Conservation (phyloP, 2,329 filamentous ascomycete genomes). For the Fusarium equiseti region DNA sequence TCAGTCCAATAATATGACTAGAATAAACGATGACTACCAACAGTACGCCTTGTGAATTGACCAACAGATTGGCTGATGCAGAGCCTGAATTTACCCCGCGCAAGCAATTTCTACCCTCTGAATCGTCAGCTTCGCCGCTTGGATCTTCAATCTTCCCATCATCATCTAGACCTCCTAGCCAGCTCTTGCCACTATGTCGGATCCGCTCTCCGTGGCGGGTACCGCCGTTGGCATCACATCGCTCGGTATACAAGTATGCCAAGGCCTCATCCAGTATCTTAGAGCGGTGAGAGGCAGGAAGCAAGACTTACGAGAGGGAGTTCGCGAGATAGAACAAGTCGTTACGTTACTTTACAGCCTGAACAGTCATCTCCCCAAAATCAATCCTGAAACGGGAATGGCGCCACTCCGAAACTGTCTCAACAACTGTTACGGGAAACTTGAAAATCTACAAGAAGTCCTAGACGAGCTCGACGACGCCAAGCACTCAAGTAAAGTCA, state of each 20-base stretch:
- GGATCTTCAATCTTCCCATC: rapidly evolving
- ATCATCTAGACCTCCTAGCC: neutral
- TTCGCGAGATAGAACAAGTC: neutral
- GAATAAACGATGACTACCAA: neutral
- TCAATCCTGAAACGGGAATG: rapidly evolving
- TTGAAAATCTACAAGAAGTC: neutral
- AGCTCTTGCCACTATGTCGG: neutral
- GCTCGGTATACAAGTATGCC: constrained; percentile 10
- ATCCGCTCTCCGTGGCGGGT: neutral
- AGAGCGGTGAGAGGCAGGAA: neutral
- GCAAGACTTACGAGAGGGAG: neutral
- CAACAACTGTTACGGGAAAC: neutral
- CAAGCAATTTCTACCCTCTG: rapidly evolving
- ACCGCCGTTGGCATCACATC: constrained; percentile 15
- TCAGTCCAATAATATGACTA: neutral
- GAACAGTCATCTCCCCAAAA: neutral
- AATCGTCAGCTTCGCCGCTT: neutral
- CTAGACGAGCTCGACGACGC: neutral
- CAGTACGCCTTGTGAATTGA: neutral
- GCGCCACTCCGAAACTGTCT: neutral
- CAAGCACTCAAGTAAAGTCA: neutral
- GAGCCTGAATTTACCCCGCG: neutral
- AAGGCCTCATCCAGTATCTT: neutral
- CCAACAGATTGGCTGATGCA: rapidly evolving
- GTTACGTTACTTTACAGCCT: neutral